These are phyloP conservation scores for Populus alba DNA, from an alignment of 345 rosid species.

Conservation along the genomic window DNA sequence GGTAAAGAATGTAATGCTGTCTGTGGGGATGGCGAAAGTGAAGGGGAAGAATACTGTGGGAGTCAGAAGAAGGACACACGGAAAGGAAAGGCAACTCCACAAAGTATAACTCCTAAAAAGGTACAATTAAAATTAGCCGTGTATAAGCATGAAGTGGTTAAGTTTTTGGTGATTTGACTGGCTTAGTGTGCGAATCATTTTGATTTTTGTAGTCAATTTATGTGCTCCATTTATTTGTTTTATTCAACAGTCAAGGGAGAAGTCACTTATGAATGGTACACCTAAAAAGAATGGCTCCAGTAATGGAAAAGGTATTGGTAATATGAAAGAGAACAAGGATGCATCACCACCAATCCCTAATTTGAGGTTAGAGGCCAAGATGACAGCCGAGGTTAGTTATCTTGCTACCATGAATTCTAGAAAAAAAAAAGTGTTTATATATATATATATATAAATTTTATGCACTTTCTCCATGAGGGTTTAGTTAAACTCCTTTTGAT, in stretches of 20 bases:
- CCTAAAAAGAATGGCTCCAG: conserved; percentile 48
- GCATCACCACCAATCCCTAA: conserved; percentile 43
- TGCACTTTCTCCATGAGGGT: neutral
- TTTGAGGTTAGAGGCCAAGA: conserved; percentile 72
- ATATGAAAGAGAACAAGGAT: conserved; percentile 20
- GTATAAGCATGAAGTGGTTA: neutral
- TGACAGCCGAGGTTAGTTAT: conserved; percentile 71
- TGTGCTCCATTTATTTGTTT: neutral
- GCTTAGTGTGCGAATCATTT: neutral
- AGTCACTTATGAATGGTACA: conserved; percentile 51
- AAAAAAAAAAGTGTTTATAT: neutral
- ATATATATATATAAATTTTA: neutral
- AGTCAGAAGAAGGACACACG: conserved; percentile 56
- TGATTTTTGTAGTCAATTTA: neutral
- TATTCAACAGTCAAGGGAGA: conserved; percentile 30
- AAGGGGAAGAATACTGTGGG: conserved; percentile 28
- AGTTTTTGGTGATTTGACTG: neutral
- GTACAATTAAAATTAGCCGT: conserved; percentile 20
- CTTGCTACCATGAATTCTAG: neutral
- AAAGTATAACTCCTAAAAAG: conserved; percentile 47
- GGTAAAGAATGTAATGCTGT: conserved; percentile 21
- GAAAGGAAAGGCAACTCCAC: conserved; percentile 45
- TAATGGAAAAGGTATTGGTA: conserved; percentile 27
- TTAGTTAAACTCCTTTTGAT: neutral
- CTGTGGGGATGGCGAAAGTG: conserved; percentile 39